Base-by-base conservation (phyloP, 1,284 basidiomycete genomes). In the Cutaneotrichosporon cutaneum region DNA sequence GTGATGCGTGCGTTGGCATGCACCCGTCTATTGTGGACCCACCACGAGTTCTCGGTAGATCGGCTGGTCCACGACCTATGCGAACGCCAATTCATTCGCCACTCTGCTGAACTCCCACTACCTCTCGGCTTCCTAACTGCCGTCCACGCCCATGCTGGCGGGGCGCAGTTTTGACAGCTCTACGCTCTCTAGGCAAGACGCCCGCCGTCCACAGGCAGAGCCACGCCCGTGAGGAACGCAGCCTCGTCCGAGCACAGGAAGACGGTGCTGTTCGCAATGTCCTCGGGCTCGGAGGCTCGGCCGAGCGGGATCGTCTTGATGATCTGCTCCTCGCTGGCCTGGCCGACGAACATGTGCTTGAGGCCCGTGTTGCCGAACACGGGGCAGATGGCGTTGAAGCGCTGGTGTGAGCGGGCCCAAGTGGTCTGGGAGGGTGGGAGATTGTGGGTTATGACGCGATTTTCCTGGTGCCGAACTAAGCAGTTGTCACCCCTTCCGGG, bases 231-330 rank as follows among this genome's bases (percentile, higher is more conserved):
- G 47, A 69, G 63, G 64, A 65, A 70, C 35, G 58, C 52, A 1
- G 67, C 64, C 44, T 66, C 62, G 51, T 64, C 61, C 7, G 62
- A 63, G 39, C 66, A 67, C 16, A 70, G 59, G 55, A 64, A 70
- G 52, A 59, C 57, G 26, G 62, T 64, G 27, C 59, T 32, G 58
- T 67, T 60, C 33, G 69, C 69, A 11, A 70, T 65, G 60, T 70
- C 69, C 26, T 62, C 58, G n/a, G 64, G 64, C 55, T 65, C 58
- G 22, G 60, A 62, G 60, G 44, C 42, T 24, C 64, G 60, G 36
- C 64, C 64, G 24, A 65, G 60, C 14, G 64, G 64, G 27, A 65
- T 62, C 11, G 60, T 58, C 58, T 56, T 58, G 36, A 62, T 18
- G 55, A 65, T 57, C n/a, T 55, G 44, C 30, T 65, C 64, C 60